A percentile compares a stretch with the other conserved stretches of the same genome.
These are phyloP conservation scores for Massospora cicadina DNA, from an alignment of 371 early-diverging fungal genomes.

Conservation along the genomic window DNA sequence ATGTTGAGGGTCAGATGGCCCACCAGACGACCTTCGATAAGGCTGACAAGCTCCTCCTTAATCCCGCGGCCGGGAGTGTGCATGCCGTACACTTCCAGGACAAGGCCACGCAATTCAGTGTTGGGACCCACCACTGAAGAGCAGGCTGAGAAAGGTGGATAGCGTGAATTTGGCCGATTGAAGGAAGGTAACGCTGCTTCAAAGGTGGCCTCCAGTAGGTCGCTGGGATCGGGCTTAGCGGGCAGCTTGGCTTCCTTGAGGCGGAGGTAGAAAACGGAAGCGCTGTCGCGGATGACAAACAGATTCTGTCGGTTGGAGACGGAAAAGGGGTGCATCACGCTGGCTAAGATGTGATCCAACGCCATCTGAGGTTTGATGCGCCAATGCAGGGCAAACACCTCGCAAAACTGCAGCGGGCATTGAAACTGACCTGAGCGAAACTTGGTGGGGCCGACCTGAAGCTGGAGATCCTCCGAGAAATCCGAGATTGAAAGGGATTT, in stretches of 20 bases:
- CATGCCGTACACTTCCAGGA: constrained; percentile 56
- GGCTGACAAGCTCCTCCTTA: constrained; percentile 39
- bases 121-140: not conserved
- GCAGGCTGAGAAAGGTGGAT: not conserved
- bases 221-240: not conserved
- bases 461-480: constrained; percentile 5
- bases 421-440: constrained; percentile 49
- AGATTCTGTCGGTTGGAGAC: constrained; percentile 56
- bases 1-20: constrained; percentile 39
- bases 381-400: constrained; percentile 53
- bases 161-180: not conserved
- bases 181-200: not conserved
- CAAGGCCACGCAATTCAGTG: constrained; percentile 23
- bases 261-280: constrained; percentile 38
- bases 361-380: constrained; percentile 48
- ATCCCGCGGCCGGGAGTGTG: constrained; percentile 40
- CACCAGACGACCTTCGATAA: constrained; percentile 41
- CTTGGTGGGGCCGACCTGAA: constrained; percentile 14
- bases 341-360: constrained; percentile 29
- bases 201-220: not conserved
- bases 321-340: constrained; percentile 34
- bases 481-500: not conserved
- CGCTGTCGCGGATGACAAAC: constrained; percentile 39
- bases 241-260: constrained; percentile 14
- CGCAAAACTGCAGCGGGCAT: constrained; percentile 40